Evolutionary conservation across 805 yeast genomes (phyloP).

Genomic region (Schwanniomyces vanrijiae): DNA sequence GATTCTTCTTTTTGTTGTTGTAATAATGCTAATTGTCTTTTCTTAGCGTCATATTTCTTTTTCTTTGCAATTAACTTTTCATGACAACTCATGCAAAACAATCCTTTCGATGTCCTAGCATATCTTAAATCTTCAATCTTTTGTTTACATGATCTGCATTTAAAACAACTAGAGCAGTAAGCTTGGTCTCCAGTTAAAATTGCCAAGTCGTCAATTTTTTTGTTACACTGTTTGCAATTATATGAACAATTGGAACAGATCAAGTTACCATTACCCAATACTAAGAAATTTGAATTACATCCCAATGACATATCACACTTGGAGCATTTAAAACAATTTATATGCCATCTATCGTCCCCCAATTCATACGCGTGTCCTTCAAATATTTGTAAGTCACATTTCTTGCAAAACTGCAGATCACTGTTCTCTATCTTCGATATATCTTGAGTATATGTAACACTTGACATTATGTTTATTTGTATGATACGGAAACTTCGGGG

Average conservation of each 20-base stretch:
- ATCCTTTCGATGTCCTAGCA: constrained; percentile 89
- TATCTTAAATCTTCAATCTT: constrained; percentile 86
- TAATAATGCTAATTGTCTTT: constrained; percentile 25
- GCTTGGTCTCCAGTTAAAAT: constrained; percentile 94
- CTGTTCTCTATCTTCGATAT: constrained; percentile 1
- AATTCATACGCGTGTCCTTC: constrained; percentile 95
- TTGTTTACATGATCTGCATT: constrained; percentile 82
- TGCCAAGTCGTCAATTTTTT: constrained; percentile 89
- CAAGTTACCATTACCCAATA: constrained; percentile 87
- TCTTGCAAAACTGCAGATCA: constrained; percentile 34
- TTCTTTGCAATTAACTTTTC: constrained; percentile 76
- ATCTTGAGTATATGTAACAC: constrained; percentile 2
- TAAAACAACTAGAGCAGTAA: constrained; percentile 86
- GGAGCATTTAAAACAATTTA: constrained; percentile 87
- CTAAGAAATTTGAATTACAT: constrained; percentile 85
- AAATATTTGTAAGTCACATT: constrained; percentile 50
- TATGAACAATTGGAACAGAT: constrained; percentile 94
- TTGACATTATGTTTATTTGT: neutral
- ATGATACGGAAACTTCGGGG: neutral
- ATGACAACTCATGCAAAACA: constrained; percentile 92
- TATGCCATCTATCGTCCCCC: constrained; percentile 96
- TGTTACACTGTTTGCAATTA: constrained; percentile 79
- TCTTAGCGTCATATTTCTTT: constrained; percentile 57
- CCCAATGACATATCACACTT: constrained; percentile 78
- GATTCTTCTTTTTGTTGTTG: constrained; percentile 8